These are phyloP conservation scores for Diversispora eburnea DNA, from an alignment of 192 early-diverging fungal genomes.

Conservation along the genomic window DNA sequence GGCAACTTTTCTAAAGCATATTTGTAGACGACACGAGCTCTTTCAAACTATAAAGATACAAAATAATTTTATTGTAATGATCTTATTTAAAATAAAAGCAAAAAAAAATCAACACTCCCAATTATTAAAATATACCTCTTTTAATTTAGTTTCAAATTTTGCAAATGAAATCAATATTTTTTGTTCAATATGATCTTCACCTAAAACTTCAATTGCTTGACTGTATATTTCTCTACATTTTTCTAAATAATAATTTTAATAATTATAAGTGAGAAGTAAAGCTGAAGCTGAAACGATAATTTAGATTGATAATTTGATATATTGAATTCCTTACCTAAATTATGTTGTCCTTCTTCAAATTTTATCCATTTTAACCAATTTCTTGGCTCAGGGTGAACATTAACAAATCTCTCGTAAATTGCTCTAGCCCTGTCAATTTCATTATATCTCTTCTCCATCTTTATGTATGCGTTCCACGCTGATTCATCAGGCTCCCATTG, in stretches of 20 bases:
- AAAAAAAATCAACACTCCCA: background rate
- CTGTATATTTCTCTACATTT: constrained; percentile 84
- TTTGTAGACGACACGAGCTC: constrained; percentile 94
- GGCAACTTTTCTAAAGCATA: constrained; percentile 89
- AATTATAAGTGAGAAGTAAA: background rate
- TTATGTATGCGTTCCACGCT: constrained; percentile 93
- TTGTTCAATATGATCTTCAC: constrained; percentile 89
- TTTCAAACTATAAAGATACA: constrained; percentile 55
- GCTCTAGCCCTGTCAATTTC: constrained; percentile 78
- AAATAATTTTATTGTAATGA: background rate
- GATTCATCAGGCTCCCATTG: constrained; percentile 92
- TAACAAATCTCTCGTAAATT: constrained; percentile 84
- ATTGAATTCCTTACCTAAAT: constrained; percentile 45
- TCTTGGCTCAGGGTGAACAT: constrained; percentile 84
- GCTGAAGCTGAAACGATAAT: no score
- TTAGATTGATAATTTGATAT: no score
- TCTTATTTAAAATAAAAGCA: background rate
- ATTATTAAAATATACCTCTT: constrained; percentile 56
- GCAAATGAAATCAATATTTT: constrained; percentile 96
- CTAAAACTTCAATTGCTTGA: constrained; percentile 80
- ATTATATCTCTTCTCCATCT: constrained; percentile 86
- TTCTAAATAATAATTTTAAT: constrained; percentile 40
- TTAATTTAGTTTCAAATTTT: constrained; percentile 85
- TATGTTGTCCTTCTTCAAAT: constrained; percentile 86
- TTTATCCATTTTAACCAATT: constrained; percentile 96